Conservation (phyloP, 1,139 yeast genomes). For the Pneumocystis wakefieldiae region DNA sequence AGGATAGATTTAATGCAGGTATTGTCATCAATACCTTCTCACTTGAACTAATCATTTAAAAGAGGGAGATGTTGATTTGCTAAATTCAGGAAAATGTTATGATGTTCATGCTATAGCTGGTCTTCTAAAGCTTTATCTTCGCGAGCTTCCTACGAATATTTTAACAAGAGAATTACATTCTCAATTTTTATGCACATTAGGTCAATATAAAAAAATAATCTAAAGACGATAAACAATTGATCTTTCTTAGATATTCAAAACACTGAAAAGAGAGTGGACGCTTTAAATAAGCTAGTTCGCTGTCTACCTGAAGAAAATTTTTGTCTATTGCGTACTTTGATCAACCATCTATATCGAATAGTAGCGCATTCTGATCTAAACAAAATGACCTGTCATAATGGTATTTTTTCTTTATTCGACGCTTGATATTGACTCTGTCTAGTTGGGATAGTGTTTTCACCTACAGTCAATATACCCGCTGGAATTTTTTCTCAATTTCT, state of each 20-base stretch:
- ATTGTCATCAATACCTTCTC: conserved; percentile 19
- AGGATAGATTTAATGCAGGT: conserved; percentile 39
- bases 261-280: conserved; percentile 21
- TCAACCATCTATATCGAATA: conserved; percentile 52
- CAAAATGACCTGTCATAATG: conserved; percentile 67
- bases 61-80: conserved; percentile 55
- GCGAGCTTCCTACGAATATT: conserved; percentile 56
- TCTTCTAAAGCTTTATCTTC: conserved; percentile 52
- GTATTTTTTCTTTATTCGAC: conserved; percentile 3
- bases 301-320: conserved; percentile 37
- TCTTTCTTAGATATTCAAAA: conserved; percentile 25
- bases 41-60: neutral
- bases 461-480: conserved; percentile 59
- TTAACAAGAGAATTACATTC: conserved; percentile 37
- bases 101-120: conserved; percentile 59
- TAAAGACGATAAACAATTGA: neutral
- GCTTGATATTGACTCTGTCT: neutral
- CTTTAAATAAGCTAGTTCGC: conserved; percentile 24
- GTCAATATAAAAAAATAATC: neutral
- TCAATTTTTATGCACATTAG: conserved; percentile 22
- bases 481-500: conserved; percentile 49
- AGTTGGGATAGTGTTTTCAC: conserved; percentile 71
- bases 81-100: conserved; percentile 21
- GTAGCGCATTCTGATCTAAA: conserved; percentile 49
- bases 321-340: conserved; percentile 49